These are phyloP conservation scores for Onygenales sp. DNA, from an alignment of 2,329 filamentous ascomycete genomes.

Conservation along the genomic window DNA sequence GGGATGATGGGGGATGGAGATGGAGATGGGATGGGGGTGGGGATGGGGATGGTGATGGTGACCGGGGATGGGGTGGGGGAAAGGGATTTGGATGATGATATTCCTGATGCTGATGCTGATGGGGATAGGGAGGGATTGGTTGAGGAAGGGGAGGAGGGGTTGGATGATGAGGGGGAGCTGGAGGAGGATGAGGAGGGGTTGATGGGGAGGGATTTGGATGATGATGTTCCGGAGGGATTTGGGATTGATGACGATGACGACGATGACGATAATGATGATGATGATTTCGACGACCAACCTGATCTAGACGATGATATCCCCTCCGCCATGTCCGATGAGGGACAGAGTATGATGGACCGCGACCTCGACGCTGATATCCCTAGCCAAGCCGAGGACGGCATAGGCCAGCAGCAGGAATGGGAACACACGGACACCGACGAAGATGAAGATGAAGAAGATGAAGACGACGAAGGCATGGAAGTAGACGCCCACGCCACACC, in stretches of 20 bases:
- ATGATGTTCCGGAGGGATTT: conserved; percentile 60
- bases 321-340: conserved; percentile 20
- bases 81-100: conserved; percentile 37
- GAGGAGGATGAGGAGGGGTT: conserved; percentile 40
- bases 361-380: conserved; percentile 64
- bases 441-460: conserved; percentile 18
- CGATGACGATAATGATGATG: conserved; percentile 31
- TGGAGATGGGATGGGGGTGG: conserved; percentile 63
- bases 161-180: conserved; percentile 42
- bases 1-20: conserved; percentile 32
- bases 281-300: conserved; percentile 35
- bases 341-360: conserved; percentile 50
- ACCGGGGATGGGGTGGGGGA: conserved; percentile 27
- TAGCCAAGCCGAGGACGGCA: conserved; percentile 40
- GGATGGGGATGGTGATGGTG: conserved; percentile 39
- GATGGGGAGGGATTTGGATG: conserved; percentile 57
- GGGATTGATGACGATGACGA: conserved; percentile 28
- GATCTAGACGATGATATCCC: conserved; percentile 31
- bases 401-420: conserved; percentile 50
- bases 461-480: neutral
- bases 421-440: conserved; percentile 71
- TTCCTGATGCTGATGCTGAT: conserved; percentile 30
- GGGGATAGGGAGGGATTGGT: conserved; percentile 21
- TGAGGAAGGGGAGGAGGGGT: conserved; percentile 37
- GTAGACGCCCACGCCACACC: neutral